phyloP scores from a whole-genome alignment of 1,139 yeast species.

The Spathaspora sp. region DNA sequence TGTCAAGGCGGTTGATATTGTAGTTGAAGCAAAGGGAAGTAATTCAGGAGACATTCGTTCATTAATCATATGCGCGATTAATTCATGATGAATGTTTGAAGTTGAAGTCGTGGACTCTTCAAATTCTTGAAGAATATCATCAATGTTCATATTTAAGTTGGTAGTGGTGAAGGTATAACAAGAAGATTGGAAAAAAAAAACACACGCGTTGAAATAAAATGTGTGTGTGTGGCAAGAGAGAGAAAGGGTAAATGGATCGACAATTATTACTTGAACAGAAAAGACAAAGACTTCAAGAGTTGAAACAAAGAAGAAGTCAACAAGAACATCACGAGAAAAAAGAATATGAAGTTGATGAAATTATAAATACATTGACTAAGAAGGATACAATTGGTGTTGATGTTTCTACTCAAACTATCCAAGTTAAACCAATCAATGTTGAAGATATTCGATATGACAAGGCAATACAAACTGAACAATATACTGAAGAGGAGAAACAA shows the following conservation, averaged over 20 bases:
- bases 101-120: conserved; percentile 30
- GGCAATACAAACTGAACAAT: conserved; percentile 23
- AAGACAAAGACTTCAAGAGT: conserved; percentile 41
- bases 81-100: conserved; percentile 30
- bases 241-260: conserved; percentile 30
- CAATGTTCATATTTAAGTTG: conserved; percentile 48
- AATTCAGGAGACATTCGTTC: conserved; percentile 87
- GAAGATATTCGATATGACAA: conserved; percentile 30
- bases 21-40: conserved; percentile 62
- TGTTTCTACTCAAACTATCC: conserved; percentile 13
- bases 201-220: conserved; percentile 11
- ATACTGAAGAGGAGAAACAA: background rate
- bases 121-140: conserved; percentile 67
- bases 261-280: conserved; percentile 42
- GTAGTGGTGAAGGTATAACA: background rate
- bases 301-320: conserved; percentile 29
- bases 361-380: background rate
- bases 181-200: conserved; percentile 7
- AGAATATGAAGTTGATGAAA: conserved; percentile 3
- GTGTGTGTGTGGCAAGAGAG: background rate
- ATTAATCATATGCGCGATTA: conserved; percentile 73
- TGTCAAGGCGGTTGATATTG: conserved; percentile 56
- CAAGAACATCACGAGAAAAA: conserved; percentile 9
- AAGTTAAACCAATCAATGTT: background rate
- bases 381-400: conserved; percentile 7